Evolutionary conservation across 2,329 filamentous ascomycete species (phyloP), one percentile per base, ranked within the genome.

Genomic region (Paraconiothyrium brasiliense): DNA sequence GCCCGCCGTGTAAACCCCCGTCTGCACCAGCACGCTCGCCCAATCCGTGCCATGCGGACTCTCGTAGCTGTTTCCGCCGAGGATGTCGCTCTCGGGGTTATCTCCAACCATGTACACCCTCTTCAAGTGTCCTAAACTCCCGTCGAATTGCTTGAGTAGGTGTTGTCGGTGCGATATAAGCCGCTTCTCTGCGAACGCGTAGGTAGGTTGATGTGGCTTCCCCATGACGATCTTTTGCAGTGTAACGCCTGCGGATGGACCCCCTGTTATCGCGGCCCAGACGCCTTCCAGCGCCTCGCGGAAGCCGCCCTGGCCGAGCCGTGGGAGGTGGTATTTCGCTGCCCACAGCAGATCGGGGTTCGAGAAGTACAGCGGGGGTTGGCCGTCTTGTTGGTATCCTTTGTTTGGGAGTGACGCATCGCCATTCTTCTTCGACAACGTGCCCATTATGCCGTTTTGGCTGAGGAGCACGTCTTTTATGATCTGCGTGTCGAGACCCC

Each of bases 321-420:
- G 90, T 34, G 94, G 92, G 54, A 94, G 86, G 62, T 91, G 92
- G 78, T 97, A 94, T 37, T 87, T 87, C 0, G 93, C 91, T 55
- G 93, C 91, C 94, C 94, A 99, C 72, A 93, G 86, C 3, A 98
- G 82, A 79, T 99, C 95, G 1, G 92, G 88, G 78, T 98, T 98
- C 49, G 90, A 94, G 78, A 96, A 97, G 83, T 90, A 97, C 7
- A 98, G 81, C 20, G 83, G 83, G 0, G 95, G 93, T 77, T 97
- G 94, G 1, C 86, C 86, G 76, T 96, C 92, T 67, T 89, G 86
- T 73, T 94, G 92, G 84, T 91, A 97, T n/a, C 92, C 93, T 59
- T 83, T 81, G 75, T 93, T 92, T 14, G 89, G 87, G 8, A 94
- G 83, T 30, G 84, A 80, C 0, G 73, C 30, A 62, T 89, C 81